These are phyloP conservation scores for Trypanosomatidae sp. DNA, from an alignment of 208 protist species.

Conservation along the genomic window DNA sequence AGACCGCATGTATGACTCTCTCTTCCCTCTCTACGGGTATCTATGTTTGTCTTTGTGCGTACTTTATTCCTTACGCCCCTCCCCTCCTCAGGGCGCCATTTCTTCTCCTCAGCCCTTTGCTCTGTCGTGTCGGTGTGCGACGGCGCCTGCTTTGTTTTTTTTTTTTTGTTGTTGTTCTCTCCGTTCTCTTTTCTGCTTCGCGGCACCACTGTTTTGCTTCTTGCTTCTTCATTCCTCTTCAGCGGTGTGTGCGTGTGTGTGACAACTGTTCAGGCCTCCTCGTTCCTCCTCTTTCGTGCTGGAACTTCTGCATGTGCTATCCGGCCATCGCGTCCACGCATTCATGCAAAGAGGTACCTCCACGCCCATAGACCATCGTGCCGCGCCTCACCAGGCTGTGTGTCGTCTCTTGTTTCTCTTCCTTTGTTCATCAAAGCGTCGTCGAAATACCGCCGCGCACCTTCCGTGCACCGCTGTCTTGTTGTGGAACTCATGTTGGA, in stretches of 20 bases:
- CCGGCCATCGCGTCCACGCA: background rate
- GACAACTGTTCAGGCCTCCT: background rate
- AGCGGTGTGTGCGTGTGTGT: background rate
- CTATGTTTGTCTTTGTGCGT: background rate
- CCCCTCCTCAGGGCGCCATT: background rate
- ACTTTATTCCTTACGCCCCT: background rate
- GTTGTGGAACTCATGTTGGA: background rate
- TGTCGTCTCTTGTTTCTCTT: background rate
- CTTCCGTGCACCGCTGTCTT: background rate
- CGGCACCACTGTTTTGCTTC: background rate
- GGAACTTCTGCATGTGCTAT: background rate
- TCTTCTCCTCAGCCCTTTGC: background rate
- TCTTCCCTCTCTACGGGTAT: background rate
- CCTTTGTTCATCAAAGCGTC: background rate
- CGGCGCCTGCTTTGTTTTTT: background rate
- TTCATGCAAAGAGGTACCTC: background rate
- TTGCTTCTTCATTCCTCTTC: background rate
- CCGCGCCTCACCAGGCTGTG: background rate
- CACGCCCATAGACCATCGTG: background rate
- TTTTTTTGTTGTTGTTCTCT: background rate
- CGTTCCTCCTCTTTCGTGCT: background rate
- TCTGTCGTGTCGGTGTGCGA: background rate
- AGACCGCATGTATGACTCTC: background rate
- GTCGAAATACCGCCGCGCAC: background rate
- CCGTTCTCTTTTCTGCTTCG: background rate